Base-by-base conservation (phyloP, 768 basidiomycete species). In the Auriscalpium vulgare region DNA sequence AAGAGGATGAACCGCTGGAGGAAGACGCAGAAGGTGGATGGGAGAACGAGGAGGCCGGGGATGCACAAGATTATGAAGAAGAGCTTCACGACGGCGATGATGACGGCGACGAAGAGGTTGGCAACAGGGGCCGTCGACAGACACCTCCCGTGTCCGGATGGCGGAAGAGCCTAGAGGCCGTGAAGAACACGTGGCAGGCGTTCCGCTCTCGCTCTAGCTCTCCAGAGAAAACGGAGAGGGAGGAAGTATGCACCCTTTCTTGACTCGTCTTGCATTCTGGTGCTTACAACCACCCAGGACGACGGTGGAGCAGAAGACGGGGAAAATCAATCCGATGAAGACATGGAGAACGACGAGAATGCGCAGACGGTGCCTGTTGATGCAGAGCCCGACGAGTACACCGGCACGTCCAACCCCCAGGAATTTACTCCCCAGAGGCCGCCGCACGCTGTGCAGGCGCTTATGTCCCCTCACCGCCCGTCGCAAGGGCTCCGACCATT, bases 121-220 rank as follows among this genome's bases (percentile, higher is more conserved):
- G 65, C 7, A 58, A 61, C 8, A 61, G 60, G 16, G 60, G 67
- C 51, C 59, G 29, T 29, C 29, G 29, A 29, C 60, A 51, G 59
- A 70, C 51, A 66, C 71, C 61, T 38, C 59, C 61, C 4, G 54
- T 59, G 11, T 63, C 63, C 14, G 66, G 67, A 1, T 72, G 71
- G 73, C 56, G 70, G 34, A 67, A 68, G 59, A 68, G 71, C 56
- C 47, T 73, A n/a, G 67, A 67, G 13, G 59, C 57, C n/a, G 67
- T 74, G 37, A 68, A 60, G 49, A 68, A 63, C 13, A 59, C 71
- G 43, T 50, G 67, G 40, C 68, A 69, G 65, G 59, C 66, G 10
- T 65, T 71, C 61, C 60, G 68, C 17, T 67, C 65, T 6, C 63
- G 63, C 8, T 69, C 67, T 16, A 63, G 60, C 35, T 55, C 59